These are phyloP conservation scores for Pleurostoma richardsiae DNA, from an alignment of 2,329 filamentous ascomycete species.

Conservation along the genomic window DNA sequence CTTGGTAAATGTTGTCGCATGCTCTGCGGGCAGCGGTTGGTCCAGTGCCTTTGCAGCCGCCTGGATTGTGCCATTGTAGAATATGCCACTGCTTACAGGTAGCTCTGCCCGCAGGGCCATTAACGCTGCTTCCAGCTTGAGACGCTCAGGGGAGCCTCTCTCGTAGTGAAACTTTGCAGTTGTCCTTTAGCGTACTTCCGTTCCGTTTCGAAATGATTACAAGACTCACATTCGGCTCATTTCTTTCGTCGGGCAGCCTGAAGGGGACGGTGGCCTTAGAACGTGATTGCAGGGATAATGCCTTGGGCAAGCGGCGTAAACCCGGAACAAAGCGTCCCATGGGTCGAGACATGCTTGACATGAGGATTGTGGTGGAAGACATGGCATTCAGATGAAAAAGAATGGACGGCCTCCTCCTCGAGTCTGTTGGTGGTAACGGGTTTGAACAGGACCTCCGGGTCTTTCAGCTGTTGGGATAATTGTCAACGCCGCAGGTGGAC, in stretches of 20 bases:
- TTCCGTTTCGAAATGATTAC: neutral
- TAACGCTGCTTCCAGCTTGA: conserved; percentile 20
- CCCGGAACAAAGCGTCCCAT: neutral
- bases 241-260: conserved; percentile 21
- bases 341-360: neutral
- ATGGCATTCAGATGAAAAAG: too few species aligned
- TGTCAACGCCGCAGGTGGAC: too few species aligned
- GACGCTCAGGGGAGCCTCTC: conserved; percentile 22
- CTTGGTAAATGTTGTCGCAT: conserved; percentile 25
- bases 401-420: too few species aligned
- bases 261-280: conserved; percentile 20
- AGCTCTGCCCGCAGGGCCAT: conserved; percentile 21
- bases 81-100: conserved; percentile 23
- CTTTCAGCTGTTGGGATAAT: too few species aligned
- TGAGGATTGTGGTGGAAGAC: neutral
- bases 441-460: too few species aligned
- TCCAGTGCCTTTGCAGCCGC: conserved; percentile 16
- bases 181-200: neutral
- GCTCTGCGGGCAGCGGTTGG: conserved; percentile 28
- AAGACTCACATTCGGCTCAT: conserved; percentile 24
- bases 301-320: neutral
- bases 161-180: conserved; percentile 18
- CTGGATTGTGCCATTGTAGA: conserved; percentile 22
- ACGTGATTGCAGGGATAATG: too few species aligned
- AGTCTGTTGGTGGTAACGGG: too few species aligned